Percentiles rank a stretch among this genome's conserved stretches.
These are phyloP conservation scores for Nothomitra cinnamomea DNA, from an alignment of 2,329 filamentous ascomycete genomes.

Conservation along the genomic window DNA sequence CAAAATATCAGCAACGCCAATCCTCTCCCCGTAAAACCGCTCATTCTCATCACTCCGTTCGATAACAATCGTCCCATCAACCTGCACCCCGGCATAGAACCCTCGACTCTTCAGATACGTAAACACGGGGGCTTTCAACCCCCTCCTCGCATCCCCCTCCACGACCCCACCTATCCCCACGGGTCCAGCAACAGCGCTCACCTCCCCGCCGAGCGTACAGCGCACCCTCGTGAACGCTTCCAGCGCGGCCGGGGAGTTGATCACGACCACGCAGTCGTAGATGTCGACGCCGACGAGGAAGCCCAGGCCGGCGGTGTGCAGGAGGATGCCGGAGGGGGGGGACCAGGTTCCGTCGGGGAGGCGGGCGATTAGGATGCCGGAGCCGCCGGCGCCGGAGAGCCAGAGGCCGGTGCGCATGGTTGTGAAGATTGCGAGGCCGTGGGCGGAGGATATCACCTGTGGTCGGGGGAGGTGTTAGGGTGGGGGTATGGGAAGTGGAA, in stretches of 20 bases:
- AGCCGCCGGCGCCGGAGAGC: slow-evolving; percentile 80
- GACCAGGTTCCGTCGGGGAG: slow-evolving; percentile 82
- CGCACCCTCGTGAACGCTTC: slow-evolving; percentile 68
- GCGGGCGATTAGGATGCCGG: slow-evolving; percentile 69
- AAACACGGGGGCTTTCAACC: slow-evolving; percentile 48
- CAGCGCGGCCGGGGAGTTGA: slow-evolving; percentile 71
- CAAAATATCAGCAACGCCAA: slow-evolving; percentile 43
- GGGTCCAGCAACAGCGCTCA: slow-evolving; percentile 35
- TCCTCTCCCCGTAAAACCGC: slow-evolving; percentile 57
- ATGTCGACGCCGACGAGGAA: slow-evolving; percentile 81
- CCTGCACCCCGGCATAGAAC: slow-evolving; percentile 70
- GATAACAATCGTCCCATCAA: slow-evolving; percentile 75
- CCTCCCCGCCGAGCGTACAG: slow-evolving; percentile 53
- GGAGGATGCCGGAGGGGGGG: slow-evolving; percentile 74
- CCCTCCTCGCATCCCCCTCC: slow-evolving; percentile 44
- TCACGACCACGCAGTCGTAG: slow-evolving; percentile 87
- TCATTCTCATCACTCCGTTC: slow-evolving; percentile 81
- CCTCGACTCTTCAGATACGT: slow-evolving; percentile 82
- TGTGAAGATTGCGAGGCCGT: slow-evolving; percentile 83
- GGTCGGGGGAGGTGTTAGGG: background rate
- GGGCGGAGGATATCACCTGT: slow-evolving; percentile 70
- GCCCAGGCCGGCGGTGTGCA: slow-evolving; percentile 76
- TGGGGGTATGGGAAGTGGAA: background rate
- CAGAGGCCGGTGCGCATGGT: slow-evolving; percentile 89
- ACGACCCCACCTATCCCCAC: slow-evolving; percentile 58